A percentile compares a stretch with the other conserved stretches of the same genome.
Evolutionary conservation across 2,329 filamentous ascomycete genomes (phyloP).

Genomic region (Diaporthe batatas): DNA sequence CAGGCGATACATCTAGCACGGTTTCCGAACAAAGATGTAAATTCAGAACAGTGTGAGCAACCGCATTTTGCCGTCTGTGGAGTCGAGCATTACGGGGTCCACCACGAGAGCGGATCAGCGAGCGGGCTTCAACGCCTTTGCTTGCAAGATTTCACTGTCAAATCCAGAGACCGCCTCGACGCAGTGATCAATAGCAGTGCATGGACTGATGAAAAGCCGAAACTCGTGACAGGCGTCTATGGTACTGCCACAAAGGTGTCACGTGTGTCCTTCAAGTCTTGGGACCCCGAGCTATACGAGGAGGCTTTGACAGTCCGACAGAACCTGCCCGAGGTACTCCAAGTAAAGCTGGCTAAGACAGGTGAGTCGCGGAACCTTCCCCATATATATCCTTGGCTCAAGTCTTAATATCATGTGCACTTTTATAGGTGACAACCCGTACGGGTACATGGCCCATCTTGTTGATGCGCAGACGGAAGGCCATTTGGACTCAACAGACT

Average conservation of each 20-base stretch:
- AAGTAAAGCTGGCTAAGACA: not conserved
- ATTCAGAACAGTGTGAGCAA: not conserved
- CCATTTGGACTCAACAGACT: not conserved
- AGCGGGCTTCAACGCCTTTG: not conserved
- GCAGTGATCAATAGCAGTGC: not conserved
- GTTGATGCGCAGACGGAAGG: not conserved
- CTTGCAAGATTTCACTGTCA: not conserved
- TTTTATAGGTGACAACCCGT: not conserved
- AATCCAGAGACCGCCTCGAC: not conserved
- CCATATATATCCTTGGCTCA: not conserved
- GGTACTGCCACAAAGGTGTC: not conserved
- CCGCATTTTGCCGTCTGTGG: not conserved
- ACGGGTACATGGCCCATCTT: constrained; percentile 1
- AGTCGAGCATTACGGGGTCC: not conserved
- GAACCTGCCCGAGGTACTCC: not conserved
- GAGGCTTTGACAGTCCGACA: not conserved
- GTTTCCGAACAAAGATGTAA: not conserved
- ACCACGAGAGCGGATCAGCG: not conserved
- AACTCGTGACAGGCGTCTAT: not conserved
- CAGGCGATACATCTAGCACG: not conserved
- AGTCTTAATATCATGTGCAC: not conserved
- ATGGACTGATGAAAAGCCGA: not conserved
- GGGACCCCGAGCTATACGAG: not conserved
- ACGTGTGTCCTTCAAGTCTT: not conserved
- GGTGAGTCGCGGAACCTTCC: not conserved